Percentiles rank a stretch among this genome's conserved stretches.
These are phyloP conservation scores for Suhomyces wounanorum DNA, from an alignment of 1,139 yeast genomes.

Conservation along the genomic window DNA sequence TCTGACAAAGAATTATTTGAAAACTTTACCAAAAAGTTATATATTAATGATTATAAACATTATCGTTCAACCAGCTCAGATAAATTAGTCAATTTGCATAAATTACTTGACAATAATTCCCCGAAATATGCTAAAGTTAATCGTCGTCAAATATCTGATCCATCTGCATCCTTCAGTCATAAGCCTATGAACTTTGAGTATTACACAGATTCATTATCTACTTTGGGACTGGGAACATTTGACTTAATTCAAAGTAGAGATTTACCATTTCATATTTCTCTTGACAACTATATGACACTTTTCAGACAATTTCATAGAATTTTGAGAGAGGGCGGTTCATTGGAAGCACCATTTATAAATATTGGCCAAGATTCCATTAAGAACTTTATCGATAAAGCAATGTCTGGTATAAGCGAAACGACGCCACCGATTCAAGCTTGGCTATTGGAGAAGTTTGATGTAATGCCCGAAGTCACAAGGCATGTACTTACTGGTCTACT, in stretches of 20 bases:
- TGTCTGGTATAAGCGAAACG: background rate
- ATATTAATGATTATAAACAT: constrained; percentile 29
- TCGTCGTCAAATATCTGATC: constrained; percentile 20
- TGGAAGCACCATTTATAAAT: constrained; percentile 35
- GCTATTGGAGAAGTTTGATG: constrained; percentile 20
- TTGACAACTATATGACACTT: constrained; percentile 28
- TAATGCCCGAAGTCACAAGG: constrained; percentile 31
- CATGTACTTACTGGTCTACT: constrained; percentile 27
- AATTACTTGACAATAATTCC: constrained; percentile 26
- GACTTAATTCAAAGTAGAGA: constrained; percentile 43
- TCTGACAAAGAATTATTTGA: constrained; percentile 31
- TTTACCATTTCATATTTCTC: constrained; percentile 33
- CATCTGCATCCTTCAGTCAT: constrained; percentile 23
- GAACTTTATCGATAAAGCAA: constrained; percentile 9
- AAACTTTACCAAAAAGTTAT: constrained; percentile 28
- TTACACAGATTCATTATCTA: constrained; percentile 30
- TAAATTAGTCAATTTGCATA: constrained; percentile 33
- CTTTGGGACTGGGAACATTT: constrained; percentile 34
- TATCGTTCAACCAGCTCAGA: constrained; percentile 29
- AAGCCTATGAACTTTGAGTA: constrained; percentile 44
- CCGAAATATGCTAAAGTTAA: constrained; percentile 20
- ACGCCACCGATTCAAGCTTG: constrained; percentile 5
- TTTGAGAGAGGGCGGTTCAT: constrained; percentile 37
- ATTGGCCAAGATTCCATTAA: constrained; percentile 18
- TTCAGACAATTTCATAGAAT: constrained; percentile 39